These are phyloP conservation scores for Phytophthora vignae DNA, from an alignment of 352 stramenopile species.

Conservation along the genomic window DNA sequence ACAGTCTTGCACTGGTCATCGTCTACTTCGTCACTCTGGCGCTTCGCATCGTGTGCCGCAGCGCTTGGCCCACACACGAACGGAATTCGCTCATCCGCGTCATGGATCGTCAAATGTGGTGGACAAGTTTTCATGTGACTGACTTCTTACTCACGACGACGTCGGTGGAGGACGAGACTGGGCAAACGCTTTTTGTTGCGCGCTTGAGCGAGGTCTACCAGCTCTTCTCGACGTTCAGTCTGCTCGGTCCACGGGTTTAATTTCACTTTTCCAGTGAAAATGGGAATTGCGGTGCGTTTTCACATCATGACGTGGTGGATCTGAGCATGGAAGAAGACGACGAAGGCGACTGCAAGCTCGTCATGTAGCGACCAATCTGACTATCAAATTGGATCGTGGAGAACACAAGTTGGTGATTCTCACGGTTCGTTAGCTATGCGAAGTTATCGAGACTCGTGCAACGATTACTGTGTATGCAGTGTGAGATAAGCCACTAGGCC, in stretches of 20 bases:
- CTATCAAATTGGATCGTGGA: neutral
- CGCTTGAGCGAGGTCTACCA: conserved; percentile 8
- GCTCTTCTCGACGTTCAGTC: neutral
- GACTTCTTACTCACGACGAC: conserved; percentile 10
- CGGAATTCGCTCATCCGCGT: conserved; percentile 9
- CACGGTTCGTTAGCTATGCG: neutral
- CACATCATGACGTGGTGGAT: conserved; percentile 2
- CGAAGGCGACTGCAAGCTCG: conserved; percentile 1
- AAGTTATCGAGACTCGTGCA: too few species aligned
- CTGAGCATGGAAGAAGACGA: conserved; percentile 6
- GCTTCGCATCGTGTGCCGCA: conserved; percentile 3
- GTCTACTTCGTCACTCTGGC: neutral
- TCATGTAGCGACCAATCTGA: conserved; percentile 8
- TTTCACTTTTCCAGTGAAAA: conserved; percentile 12
- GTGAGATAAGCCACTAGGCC: too few species aligned
- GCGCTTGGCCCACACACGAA: conserved; percentile 10
- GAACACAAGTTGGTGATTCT: conserved; percentile 2
- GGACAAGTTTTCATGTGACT: conserved; percentile 11
- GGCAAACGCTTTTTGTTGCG: neutral
- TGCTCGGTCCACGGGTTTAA: conserved; percentile 6
- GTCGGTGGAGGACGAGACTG: conserved; percentile 2
- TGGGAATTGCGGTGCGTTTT: conserved; percentile 2
- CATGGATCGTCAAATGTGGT: conserved; percentile 12
- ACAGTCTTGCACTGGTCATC: too few species aligned
- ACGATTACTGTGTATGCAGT: too few species aligned